A percentile compares a stretch with the other conserved stretches of the same genome.
Conservation (phyloP, 148 eudicot genomes). For the Silene uniflora region DNA sequence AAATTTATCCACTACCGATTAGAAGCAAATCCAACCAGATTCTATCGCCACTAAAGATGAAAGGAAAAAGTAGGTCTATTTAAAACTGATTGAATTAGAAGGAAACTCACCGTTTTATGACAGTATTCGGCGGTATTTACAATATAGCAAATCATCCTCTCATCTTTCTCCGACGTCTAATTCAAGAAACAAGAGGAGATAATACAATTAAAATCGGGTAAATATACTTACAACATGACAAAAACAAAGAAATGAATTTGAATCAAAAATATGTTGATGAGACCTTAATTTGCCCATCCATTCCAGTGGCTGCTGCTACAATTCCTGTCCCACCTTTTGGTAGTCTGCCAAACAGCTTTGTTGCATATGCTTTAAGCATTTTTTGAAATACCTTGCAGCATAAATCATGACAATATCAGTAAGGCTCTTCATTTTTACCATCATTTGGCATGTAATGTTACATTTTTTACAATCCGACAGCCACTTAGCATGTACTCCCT, state of each 20-base stretch:
- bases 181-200: slow-evolving; percentile 9
- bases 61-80: not conserved
- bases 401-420: slow-evolving; percentile 23
- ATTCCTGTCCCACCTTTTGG: slow-evolving; percentile 95
- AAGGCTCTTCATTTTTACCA: not conserved
- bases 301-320: slow-evolving; percentile 99
- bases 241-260: not conserved
- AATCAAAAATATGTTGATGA: not conserved
- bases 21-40: not conserved
- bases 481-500: not conserved
- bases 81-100: not conserved
- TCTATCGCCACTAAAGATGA: not conserved
- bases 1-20: not conserved
- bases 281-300: slow-evolving; percentile 99
- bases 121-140: slow-evolving; percentile 98
- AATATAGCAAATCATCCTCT: slow-evolving; percentile 81
- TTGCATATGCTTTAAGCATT: slow-evolving; percentile 92
- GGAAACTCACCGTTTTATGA: slow-evolving; percentile 80
- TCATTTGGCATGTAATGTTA: not conserved
- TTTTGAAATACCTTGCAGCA: slow-evolving; percentile 72
- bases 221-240: slow-evolving; percentile 1
- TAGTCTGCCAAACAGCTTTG: slow-evolving; percentile 73
- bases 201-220: not conserved
- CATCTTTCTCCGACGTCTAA: slow-evolving; percentile 96
- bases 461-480: not conserved